A percentile compares a stretch with the other conserved stretches of the same genome.
phyloP scores from a whole-genome alignment of 208 protist genomes.

The Wallacemonas collosoma region DNA sequence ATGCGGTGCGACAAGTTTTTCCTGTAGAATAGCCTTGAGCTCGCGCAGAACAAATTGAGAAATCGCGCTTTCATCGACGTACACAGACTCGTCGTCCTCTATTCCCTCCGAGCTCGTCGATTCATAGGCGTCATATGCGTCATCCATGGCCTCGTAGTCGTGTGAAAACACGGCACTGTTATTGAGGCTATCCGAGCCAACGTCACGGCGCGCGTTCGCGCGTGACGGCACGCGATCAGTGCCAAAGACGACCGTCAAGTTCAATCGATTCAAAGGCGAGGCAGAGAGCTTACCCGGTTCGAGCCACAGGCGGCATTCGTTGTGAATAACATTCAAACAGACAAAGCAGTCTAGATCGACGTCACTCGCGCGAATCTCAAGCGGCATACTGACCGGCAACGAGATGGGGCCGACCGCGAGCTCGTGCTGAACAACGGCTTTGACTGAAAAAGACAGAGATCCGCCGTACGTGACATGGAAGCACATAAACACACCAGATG shows the following conservation, averaged over 20 bases:
- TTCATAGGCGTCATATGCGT: constrained; percentile 8
- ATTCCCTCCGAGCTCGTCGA: constrained; percentile 28
- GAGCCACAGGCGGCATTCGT: constrained; percentile 65
- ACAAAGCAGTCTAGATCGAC: constrained; percentile 82
- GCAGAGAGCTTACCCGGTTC: constrained; percentile 64
- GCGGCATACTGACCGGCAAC: constrained; percentile 64
- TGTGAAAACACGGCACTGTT: background rate
- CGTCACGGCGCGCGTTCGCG: constrained; percentile 20
- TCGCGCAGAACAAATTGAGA: constrained; percentile 71
- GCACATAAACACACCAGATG: constrained; percentile 61
- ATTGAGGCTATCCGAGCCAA: constrained; percentile 22
- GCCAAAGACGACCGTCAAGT: constrained; percentile 62
- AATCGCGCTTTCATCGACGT: constrained; percentile 72
- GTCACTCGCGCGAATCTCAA: constrained; percentile 55
- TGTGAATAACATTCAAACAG: constrained; percentile 64
- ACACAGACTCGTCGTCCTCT: constrained; percentile 37
- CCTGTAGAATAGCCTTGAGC: constrained; percentile 60
- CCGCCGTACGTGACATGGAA: constrained; percentile 88
- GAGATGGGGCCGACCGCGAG: constrained; percentile 42
- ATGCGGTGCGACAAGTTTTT: constrained; percentile 75
- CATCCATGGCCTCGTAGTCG: constrained; percentile 13
- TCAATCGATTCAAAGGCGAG: constrained; percentile 72
- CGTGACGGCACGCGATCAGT: constrained; percentile 1
- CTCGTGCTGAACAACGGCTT: constrained; percentile 54
- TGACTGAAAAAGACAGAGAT: constrained; percentile 53